Percentiles rank a stretch among this genome's conserved stretches.
Conservation (phyloP, 345 rosid species). For the Clarkia xantiana region DNA sequence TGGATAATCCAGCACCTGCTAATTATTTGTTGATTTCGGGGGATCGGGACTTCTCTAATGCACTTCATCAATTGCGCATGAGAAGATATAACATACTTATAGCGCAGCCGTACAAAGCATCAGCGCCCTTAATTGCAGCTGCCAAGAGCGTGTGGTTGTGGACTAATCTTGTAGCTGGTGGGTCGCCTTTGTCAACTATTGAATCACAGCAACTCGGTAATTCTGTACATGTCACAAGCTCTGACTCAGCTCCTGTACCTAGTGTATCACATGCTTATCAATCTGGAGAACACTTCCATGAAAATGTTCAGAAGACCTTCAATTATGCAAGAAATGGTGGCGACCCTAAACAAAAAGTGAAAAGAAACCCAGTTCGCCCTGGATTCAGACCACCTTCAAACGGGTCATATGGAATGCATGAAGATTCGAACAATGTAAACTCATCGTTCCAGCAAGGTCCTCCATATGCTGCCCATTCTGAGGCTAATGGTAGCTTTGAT, state of each 20-base stretch:
- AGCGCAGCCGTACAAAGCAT: conserved; percentile 31
- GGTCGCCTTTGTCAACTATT: conserved; percentile 17
- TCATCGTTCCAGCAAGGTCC: conserved; percentile 11
- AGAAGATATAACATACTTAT: conserved; percentile 34
- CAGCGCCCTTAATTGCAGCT: conserved; percentile 28
- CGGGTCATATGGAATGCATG: conserved; percentile 9
- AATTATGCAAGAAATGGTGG: conserved; percentile 5
- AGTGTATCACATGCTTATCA: conserved; percentile 9
- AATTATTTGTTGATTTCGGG: conserved; percentile 36
- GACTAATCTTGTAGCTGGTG: conserved; percentile 30
- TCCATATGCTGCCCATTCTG: conserved; percentile 6
- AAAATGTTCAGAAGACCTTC: conserved; percentile 11
- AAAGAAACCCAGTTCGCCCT: conserved; percentile 11
- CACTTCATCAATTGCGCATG: conserved; percentile 35
- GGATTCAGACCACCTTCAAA: conserved; percentile 6
- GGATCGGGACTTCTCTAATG: conserved; percentile 36
- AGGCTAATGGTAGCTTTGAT: conserved; percentile 8
- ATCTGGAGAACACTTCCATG: conserved; percentile 6
- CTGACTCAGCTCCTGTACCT: conserved; percentile 14
- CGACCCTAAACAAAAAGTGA: conserved; percentile 19
- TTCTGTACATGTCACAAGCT: conserved; percentile 5
- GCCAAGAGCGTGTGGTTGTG: conserved; percentile 37
- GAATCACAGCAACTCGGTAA: conserved; percentile 13
- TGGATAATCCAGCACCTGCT: conserved; percentile 39
- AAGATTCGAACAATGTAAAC: conserved; percentile 11